A percentile compares a stretch with the other conserved stretches of the same genome.
Conservation (phyloP, 768 basidiomycete species). For the Lactarius quietus region DNA sequence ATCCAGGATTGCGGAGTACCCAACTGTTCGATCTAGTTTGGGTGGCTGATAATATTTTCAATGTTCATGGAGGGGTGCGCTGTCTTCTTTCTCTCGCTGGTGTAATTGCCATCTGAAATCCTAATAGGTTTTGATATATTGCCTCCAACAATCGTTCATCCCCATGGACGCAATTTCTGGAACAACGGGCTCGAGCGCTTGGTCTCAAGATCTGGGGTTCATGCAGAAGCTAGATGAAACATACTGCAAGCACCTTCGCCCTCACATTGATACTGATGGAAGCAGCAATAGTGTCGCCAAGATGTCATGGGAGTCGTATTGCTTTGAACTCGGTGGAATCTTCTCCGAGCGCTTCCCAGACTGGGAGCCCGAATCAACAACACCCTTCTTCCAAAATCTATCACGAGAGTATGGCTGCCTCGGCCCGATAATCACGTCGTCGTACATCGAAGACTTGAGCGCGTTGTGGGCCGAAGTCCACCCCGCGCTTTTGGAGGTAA, state of each 20-base stretch:
- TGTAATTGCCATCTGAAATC: not conserved
- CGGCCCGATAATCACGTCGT: slow-evolving; percentile 6
- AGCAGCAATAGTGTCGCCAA: not conserved
- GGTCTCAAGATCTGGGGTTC: slow-evolving; percentile 1
- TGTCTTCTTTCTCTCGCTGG: no score
- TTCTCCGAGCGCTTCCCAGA: slow-evolving; percentile 4
- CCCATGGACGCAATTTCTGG: slow-evolving; percentile 9
- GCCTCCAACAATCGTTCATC: slow-evolving; percentile 2
- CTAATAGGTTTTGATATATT: slow-evolving; percentile 9
- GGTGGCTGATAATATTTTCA: slow-evolving; percentile 16
- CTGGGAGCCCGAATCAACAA: not conserved
- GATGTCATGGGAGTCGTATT: slow-evolving; percentile 9
- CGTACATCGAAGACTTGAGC: slow-evolving; percentile 12
- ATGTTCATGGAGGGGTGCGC: slow-evolving; percentile 20
- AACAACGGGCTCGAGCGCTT: not conserved
- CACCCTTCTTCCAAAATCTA: not conserved
- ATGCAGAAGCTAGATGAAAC: slow-evolving; percentile 9
- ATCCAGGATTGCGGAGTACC: not conserved
- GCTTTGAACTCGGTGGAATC: slow-evolving; percentile 6
- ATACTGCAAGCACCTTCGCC: not conserved
- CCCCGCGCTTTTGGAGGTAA: slow-evolving; percentile 14
- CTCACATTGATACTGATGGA: not conserved
- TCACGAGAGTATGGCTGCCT: not conserved
- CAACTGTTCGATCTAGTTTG: slow-evolving; percentile 17
- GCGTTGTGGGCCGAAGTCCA: slow-evolving; percentile 4